Evolutionary conservation across 2,329 filamentous ascomycete genomes (phyloP), one percentile per base, ranked within the genome.

Genomic region (Pseudofabraea citricarpa): DNA sequence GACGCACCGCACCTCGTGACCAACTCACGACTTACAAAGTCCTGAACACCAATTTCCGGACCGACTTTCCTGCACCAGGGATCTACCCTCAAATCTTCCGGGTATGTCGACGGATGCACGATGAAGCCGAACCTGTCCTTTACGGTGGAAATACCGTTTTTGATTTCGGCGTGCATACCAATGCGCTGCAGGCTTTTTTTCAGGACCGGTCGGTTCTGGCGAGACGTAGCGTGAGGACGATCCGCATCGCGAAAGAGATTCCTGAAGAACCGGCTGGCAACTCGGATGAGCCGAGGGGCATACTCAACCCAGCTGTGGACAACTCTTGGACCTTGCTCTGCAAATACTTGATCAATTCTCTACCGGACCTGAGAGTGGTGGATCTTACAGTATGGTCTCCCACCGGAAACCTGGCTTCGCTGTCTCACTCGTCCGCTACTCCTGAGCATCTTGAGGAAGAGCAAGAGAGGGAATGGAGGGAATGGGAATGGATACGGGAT

Each of bases 331-430:
- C 33, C 7, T 23, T n/a, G n/a, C 19, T 54, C 8, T 55, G 51
- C 22, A 16, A 18, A 4, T 52, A 45, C 40, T 4, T 56, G 2
- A 36, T 19, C 15, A 26, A 36, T 4, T 43, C 53, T 16, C 15
- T 56, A 22, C 20, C 2, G 2, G 43, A 46, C 6, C 29, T 58
- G 27, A 38, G 36, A 27, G 29, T 15, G 8, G 10, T 60, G 2
- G 54, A 59, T 46, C 40, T 59, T 16, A 55, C 46, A 18, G 21
- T 58, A 27, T 60, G 57, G 56, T 38, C 46, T 13, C 37, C 33
- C 13, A 8, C 19, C 3, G 33, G 15, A 13, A 23, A 9, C 26
- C 40, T n/a, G n/a, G n/a, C n/a, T n/a, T n/a, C n/a, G n/a, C n/a
- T n/a, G n/a, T n/a, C n/a, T n/a, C n/a, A n/a, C n/a, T n/a, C n/a